Percentiles rank a stretch among this genome's conserved stretches.
Conservation (phyloP, 345 rosid genomes). For the Moricandia moricandioides region DNA sequence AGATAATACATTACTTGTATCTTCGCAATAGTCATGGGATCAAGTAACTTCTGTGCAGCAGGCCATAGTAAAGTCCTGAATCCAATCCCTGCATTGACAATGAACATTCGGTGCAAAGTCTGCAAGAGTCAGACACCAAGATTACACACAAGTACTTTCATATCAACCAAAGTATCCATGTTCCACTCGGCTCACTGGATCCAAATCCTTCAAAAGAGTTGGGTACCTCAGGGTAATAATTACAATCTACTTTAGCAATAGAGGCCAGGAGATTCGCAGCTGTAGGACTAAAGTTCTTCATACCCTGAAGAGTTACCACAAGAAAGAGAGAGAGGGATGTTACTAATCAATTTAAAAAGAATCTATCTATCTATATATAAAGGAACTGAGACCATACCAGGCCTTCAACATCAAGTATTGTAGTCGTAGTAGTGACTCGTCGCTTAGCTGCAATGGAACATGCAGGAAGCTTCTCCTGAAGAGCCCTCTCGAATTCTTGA, state of each 20-base stretch:
- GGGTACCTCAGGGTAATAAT: constrained; percentile 85
- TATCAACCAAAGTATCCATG: constrained; percentile 27
- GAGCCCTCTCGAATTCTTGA: constrained; percentile 86
- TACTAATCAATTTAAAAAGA: background rate
- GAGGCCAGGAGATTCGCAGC: constrained; percentile 79
- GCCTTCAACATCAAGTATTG: constrained; percentile 86
- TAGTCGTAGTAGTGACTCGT: constrained; percentile 73
- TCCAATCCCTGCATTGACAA: constrained; percentile 95
- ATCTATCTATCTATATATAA: background rate
- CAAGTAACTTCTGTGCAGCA: constrained; percentile 88
- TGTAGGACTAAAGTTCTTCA: constrained; percentile 76
- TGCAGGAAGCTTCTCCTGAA: constrained; percentile 82
- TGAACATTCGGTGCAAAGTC: constrained; percentile 88
- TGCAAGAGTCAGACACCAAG: constrained; percentile 44
- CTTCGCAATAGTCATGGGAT: constrained; percentile 73
- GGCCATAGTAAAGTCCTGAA: constrained; percentile 98
- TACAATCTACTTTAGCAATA: constrained; percentile 76
- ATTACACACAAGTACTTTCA: constrained; percentile 31
- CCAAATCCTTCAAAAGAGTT: background rate
- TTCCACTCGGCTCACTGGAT: constrained; percentile 10
- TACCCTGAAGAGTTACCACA: constrained; percentile 51
- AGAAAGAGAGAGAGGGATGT: background rate
- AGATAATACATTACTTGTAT: constrained; percentile 57
- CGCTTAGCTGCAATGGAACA: constrained; percentile 83
- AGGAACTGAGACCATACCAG: constrained; percentile 48